Evolutionary conservation across 305 asterid species (phyloP).

Genomic region (Fraxinus latifolia): DNA sequence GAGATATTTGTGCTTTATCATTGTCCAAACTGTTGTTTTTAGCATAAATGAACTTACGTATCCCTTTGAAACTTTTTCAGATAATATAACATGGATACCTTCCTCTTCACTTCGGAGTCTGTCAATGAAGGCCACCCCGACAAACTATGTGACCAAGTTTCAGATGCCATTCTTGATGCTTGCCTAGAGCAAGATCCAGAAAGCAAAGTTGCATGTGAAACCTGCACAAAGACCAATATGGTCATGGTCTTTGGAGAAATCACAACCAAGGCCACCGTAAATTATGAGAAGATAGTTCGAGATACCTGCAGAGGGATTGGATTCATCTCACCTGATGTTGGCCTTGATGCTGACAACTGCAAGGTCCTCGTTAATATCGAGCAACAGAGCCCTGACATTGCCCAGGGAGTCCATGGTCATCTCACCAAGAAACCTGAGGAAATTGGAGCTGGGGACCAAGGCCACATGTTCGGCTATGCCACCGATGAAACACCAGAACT

Average conservation of each 20-base stretch:
- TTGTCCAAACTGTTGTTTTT: neutral
- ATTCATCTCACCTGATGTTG: conserved; percentile 73
- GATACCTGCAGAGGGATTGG: conserved; percentile 85
- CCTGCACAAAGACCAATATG: conserved; percentile 87
- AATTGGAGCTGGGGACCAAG: conserved; percentile 90
- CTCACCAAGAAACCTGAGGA: conserved; percentile 92
- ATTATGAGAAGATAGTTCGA: conserved; percentile 83
- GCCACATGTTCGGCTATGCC: conserved; percentile 89
- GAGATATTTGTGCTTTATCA: neutral
- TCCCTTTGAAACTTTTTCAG: conserved; percentile 24
- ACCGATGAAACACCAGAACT: conserved; percentile 89
- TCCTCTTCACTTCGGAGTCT: conserved; percentile 80
- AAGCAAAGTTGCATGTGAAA: conserved; percentile 89
- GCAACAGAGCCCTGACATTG: conserved; percentile 88
- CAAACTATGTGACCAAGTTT: conserved; percentile 93
- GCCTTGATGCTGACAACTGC: conserved; percentile 91
- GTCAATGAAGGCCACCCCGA: conserved; percentile 92
- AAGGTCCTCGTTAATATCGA: conserved; percentile 85
- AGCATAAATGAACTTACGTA: conserved; percentile 1
- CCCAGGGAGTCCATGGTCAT: conserved; percentile 91
- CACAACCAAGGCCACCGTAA: conserved; percentile 70
- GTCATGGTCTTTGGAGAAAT: conserved; percentile 91
- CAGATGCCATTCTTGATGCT: conserved; percentile 92
- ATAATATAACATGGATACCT: conserved; percentile 63
- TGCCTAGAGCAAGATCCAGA: conserved; percentile 81